Evolutionary conservation across 73 alveolate genomes (phyloP), one percentile per base, ranked within the genome.

Genomic region (Paramecium caudatum): DNA sequence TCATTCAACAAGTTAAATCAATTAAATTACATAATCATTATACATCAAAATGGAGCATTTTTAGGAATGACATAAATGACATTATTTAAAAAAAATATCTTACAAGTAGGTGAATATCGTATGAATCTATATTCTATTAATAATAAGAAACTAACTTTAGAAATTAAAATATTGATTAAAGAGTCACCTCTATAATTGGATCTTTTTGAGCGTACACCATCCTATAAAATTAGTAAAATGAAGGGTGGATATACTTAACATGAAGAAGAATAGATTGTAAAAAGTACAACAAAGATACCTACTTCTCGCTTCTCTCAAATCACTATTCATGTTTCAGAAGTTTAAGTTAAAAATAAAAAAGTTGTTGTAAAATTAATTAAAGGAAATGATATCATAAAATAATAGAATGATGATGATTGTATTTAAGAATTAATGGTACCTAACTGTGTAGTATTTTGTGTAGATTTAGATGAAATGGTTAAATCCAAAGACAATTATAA

Each of bases 201-300:
- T 74, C 7, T 27, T 27, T 41, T 21, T 74, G 88, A 37, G 34
- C 19, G 61, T 4, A 68, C 84, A 30, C 84, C 84, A 32, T 12
- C 37, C 8, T 34, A 34, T 32, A 16, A 49, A 10, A 34, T 68
- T 30, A 37, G 50, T 9, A 68, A 68, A 68, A 25, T 32, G 12
- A 34, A 34, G 34, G 84, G 84, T 34, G 84, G 62, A 1, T 74
- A 74, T 74, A 74, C 65, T 13, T 6, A 65, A 65, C 16, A 65
- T 7, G 49, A 65, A 1, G 49, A 74, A 39, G 68, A 45, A 3
- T 45, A 27, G 6, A 47, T 41, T 41, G 21, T 41, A 17, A 74
- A 39, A 12, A 47, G 21, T 15, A 43, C 17, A 43, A 21, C 17
- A 15, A 37, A 41, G 15, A 19, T 41, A 17, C 25, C 9, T 41